phyloP scores from a whole-genome alignment of 768 basidiomycete species.

The Russula dissimulans region DNA sequence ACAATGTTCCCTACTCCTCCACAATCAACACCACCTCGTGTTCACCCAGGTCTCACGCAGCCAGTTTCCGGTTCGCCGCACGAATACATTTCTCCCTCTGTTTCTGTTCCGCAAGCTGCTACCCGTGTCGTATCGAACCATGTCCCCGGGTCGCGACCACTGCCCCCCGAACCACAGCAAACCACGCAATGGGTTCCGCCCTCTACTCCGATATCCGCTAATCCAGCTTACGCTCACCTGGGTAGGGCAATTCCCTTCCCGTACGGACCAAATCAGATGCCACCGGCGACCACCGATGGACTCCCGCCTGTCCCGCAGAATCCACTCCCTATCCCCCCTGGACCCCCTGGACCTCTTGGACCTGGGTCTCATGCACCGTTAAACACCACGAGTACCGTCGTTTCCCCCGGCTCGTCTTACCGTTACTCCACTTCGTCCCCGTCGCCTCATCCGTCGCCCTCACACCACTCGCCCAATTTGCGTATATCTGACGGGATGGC shows the following conservation, averaged over 20 bases:
- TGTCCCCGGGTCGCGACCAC: slow-evolving; percentile 18
- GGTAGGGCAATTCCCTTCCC: not conserved
- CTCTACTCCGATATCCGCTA: not conserved
- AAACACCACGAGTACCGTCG: not conserved
- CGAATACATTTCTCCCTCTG: slow-evolving; percentile 9
- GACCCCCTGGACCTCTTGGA: slow-evolving; percentile 19
- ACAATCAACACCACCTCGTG: slow-evolving; percentile 26
- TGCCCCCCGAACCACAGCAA: slow-evolving; percentile 17
- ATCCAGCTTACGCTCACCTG: slow-evolving; percentile 8
- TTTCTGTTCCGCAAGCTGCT: not conserved
- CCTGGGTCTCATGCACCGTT: slow-evolving; percentile 12
- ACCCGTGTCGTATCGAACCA: slow-evolving; percentile 12
- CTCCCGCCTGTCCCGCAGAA: slow-evolving; percentile 4
- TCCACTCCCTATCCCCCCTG: slow-evolving; percentile 19
- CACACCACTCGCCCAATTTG: slow-evolving; percentile 4
- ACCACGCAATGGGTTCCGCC: not conserved
- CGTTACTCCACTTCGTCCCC: slow-evolving; percentile 10
- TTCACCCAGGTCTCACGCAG: not conserved
- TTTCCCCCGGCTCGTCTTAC: slow-evolving; percentile 7
- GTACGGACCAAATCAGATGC: not conserved
- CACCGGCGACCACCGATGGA: not conserved
- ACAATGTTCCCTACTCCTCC: slow-evolving; percentile 31
- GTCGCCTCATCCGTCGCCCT: slow-evolving; percentile 14
- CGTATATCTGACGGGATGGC: not conserved
- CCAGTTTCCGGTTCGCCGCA: not conserved